Evolutionary conservation across 148 eudicot genomes (phyloP).

Genomic region (Rhododendron griersonianum): DNA sequence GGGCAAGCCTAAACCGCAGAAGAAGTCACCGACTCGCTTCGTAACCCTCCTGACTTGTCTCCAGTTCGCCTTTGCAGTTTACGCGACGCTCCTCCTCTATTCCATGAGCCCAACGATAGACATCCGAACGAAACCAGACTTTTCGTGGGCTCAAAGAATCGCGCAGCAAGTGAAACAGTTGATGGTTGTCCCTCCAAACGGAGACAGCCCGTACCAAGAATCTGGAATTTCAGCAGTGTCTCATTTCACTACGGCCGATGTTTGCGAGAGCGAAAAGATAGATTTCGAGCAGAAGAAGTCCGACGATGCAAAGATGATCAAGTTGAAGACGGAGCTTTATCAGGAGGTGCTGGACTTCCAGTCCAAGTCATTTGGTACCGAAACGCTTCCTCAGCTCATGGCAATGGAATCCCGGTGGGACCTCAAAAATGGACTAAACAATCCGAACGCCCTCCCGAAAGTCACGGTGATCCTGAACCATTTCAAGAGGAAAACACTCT

Average conservation of each 20-base stretch:
- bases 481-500: slow-evolving; percentile 86
- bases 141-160: slow-evolving; percentile 71
- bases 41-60: slow-evolving; percentile 78
- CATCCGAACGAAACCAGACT: slow-evolving; percentile 67
- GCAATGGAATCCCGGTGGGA: slow-evolving; percentile 81
- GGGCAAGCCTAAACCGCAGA: slow-evolving; percentile 37
- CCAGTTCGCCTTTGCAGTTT: slow-evolving; percentile 79
- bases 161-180: slow-evolving; percentile 70
- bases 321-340: slow-evolving; percentile 72
- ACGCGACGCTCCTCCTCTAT: slow-evolving; percentile 77
- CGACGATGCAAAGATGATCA: slow-evolving; percentile 69
- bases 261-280: slow-evolving; percentile 80
- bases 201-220: slow-evolving; percentile 56
- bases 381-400: slow-evolving; percentile 67
- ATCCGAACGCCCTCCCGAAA: slow-evolving; percentile 29
- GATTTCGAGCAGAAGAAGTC: slow-evolving; percentile 91
- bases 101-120: slow-evolving; percentile 87
- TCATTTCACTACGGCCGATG: slow-evolving; percentile 25
- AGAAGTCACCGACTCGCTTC: slow-evolving; percentile 46
- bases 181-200: slow-evolving; percentile 48
- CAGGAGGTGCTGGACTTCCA: slow-evolving; percentile 69
- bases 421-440: slow-evolving; percentile 26
- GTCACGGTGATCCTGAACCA: slow-evolving; percentile 89
- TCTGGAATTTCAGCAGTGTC: slow-evolving; percentile 27
- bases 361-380: slow-evolving; percentile 42